Evolutionary conservation across 495 filamentous ascomycete species (phyloP), one percentile per base, ranked within the genome.

Genomic region (Neurospora intermedia): DNA sequence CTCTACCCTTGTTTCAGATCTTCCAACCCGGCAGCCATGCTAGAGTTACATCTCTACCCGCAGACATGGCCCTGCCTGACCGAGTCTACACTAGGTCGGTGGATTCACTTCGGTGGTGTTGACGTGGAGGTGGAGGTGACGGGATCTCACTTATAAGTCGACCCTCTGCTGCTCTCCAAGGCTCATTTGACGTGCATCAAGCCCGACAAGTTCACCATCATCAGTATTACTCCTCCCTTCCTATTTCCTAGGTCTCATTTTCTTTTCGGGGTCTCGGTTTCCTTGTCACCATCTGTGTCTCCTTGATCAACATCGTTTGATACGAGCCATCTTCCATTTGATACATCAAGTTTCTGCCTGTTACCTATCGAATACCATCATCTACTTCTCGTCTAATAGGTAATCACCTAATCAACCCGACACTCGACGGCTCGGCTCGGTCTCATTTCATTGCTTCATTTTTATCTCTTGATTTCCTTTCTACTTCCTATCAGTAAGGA

Each of bases 1-100:
- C 54, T 78, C 79, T 79, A 78, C 76, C 75, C 79, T 81, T 77
- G 84, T 85, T 85, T 85, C 84, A 85, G 82, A 84, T 78, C 76
- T 70, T 20, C 71, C 31, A 73, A 75, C 78, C 77, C 74, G 62
- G 72, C 43, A 59, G 48, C 48, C 23, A 62, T 62, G 54, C 23
- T 18, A n/a, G 71, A 71, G 35, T 69, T 74, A 71, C 18, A 41
- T 71, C 71, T 74, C 69, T 75, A 72, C 70, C 75, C 72, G 48
- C 39, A 70, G 71, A 45, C 35, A 66, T 69, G 70, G n/a, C 38
- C 45, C 43, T 72, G 16, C 38, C 11, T 39, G 54, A 31, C 23
- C 54, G 54, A 66, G 6, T 38, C 54, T 35, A 66, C 54, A 35
- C 54, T 66, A 66, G 54, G 27, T 27, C 15, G 27, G 54, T 66